These are phyloP conservation scores for Colletotrichum sp. DNA, from an alignment of 2,329 filamentous ascomycete species.

Conservation along the genomic window DNA sequence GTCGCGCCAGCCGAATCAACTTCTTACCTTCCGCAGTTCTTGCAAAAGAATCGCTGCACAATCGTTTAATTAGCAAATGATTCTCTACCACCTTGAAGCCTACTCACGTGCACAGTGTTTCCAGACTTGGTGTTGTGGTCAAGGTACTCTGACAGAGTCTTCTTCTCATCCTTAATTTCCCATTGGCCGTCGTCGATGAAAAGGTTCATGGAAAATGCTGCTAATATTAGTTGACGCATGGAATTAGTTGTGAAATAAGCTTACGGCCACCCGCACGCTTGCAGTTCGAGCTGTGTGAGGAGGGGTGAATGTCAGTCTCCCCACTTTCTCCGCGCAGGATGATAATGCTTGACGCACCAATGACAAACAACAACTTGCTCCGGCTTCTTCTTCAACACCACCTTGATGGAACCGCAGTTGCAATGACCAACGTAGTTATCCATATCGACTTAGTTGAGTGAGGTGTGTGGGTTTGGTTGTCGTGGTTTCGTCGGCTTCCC, in stretches of 20 bases:
- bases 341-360: background rate
- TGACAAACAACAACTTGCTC: slow-evolving; percentile 1
- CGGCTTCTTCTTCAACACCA: slow-evolving; percentile 1
- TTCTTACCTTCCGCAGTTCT: slow-evolving; percentile 9
- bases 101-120: slow-evolving; percentile 3
- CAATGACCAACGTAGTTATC: slow-evolving; percentile 2
- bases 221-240: background rate
- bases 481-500: background rate
- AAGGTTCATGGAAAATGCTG: slow-evolving; percentile 11
- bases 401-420: slow-evolving; percentile 9
- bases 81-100: rapidly evolving
- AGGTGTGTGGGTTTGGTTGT: background rate
- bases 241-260: background rate
- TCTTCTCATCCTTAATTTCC: background rate
- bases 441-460: background rate
- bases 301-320: background rate
- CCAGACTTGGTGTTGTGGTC: slow-evolving; percentile 12
- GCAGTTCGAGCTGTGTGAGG: slow-evolving; percentile 3
- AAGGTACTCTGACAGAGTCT: background rate
- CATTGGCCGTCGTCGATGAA: background rate
- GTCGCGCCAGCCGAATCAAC: background rate
- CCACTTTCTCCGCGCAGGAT: background rate
- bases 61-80: background rate
- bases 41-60: slow-evolving; percentile 4
- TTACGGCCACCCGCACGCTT: slow-evolving; percentile 13